phyloP scores from a whole-genome alignment of 169 alveolate genomes.

The Plasmodium yoelii region DNA sequence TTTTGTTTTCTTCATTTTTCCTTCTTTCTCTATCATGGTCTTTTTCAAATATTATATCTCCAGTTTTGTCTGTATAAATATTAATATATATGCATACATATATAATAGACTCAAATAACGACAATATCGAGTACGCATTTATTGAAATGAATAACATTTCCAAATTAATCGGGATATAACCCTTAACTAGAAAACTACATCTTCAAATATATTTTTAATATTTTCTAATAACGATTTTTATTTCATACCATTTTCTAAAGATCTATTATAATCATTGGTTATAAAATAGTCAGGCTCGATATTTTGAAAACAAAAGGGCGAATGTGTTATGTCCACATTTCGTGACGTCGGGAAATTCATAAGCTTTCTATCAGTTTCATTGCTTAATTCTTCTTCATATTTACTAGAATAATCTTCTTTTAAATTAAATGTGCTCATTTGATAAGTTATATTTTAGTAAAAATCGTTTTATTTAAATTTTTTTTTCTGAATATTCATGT shows the following conservation, averaged over 20 bases:
- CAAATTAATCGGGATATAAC: too few relatives aligned
- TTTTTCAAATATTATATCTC: slow-evolving; percentile 34
- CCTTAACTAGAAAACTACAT: too few relatives aligned
- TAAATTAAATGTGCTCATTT: not conserved
- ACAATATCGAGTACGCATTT: too few relatives aligned
- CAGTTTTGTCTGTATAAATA: not conserved
- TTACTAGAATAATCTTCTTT: not conserved
- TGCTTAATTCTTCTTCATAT: slow-evolving; percentile 14
- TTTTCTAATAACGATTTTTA: not conserved
- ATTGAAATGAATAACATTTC: too few relatives aligned
- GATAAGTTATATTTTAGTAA: not conserved
- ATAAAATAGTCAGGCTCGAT: slow-evolving; percentile 21
- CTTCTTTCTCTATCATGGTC: slow-evolving; percentile 12
- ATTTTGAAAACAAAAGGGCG: not conserved
- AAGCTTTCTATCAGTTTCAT: slow-evolving; percentile 7
- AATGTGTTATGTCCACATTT: slow-evolving; percentile 6
- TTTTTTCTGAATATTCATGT: too few relatives aligned
- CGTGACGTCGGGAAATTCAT: slow-evolving; percentile 24
- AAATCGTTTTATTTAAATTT: not conserved
- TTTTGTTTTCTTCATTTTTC: slow-evolving; percentile 22
- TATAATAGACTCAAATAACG: too few relatives aligned
- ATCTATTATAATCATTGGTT: slow-evolving; percentile 22
- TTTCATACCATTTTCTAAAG: not conserved
- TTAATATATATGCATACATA: too few relatives aligned
- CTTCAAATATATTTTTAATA: too few relatives aligned